Evolutionary conservation across 306 rosid genomes (phyloP).

Genomic region (Benincasa hispida): DNA sequence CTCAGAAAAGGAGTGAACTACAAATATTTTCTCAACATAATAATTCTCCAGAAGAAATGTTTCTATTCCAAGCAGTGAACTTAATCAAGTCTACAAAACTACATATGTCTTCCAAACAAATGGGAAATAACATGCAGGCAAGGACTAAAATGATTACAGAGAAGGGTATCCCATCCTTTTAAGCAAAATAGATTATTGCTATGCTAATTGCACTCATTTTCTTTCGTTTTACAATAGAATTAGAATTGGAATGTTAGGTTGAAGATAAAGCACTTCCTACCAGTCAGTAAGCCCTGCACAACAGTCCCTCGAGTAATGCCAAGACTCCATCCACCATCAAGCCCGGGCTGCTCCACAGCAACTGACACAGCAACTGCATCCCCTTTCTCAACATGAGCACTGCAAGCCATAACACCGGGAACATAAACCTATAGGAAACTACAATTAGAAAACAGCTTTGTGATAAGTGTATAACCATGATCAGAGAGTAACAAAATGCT

Average conservation of each 20-base stretch:
- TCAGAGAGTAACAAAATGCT: not conserved
- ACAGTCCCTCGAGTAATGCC: conserved; percentile 81
- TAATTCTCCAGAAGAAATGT: not conserved
- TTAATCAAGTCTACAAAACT: not conserved
- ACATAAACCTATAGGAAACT: conserved; percentile 49
- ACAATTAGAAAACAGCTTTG: conserved; percentile 14
- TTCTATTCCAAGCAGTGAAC: not conserved
- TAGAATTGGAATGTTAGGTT: not conserved
- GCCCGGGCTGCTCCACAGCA: conserved; percentile 67
- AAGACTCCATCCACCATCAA: conserved; percentile 61
- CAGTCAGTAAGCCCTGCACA: conserved; percentile 58
- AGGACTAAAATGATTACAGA: not conserved
- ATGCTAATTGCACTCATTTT: not conserved
- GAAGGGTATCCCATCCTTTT: not conserved
- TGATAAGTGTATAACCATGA: not conserved
- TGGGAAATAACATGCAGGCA: not conserved
- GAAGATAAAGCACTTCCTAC: conserved; percentile 23
- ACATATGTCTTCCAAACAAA: not conserved
- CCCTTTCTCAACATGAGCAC: conserved; percentile 87
- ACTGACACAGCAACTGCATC: conserved; percentile 71
- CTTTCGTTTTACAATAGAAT: not conserved
- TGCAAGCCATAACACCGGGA: conserved; percentile 90
- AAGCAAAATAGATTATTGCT: not conserved
- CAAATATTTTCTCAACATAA: not conserved
- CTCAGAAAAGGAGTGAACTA: not conserved